Evolutionary conservation across 352 stramenopile genomes (phyloP), one percentile per base, ranked within the genome.

Genomic region (Phytophthora quininea): DNA sequence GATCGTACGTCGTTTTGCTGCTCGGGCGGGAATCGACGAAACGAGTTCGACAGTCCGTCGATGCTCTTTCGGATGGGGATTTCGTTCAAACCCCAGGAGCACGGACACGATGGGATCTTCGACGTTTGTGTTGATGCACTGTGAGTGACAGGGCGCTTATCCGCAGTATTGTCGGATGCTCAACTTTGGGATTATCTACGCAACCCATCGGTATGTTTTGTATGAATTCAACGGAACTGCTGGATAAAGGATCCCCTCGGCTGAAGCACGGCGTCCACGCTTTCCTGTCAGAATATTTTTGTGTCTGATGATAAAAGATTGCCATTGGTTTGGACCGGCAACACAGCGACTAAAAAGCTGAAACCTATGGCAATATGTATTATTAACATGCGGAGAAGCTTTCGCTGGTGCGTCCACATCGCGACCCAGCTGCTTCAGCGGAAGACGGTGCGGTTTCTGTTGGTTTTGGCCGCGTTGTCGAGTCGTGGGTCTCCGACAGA

Each of bases 21-120:
- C 37, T 57, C 35, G 35, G 4, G 12, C 19, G 14, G 31, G 37
- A 47, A 61, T 14, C 47, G n/a, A 49, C 30, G 54, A 54, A 59
- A 10, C 46, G 46, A 58, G 56, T 11, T 48, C 53, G 62, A 63
- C 62, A 49, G 43, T 19, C 52, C 47, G 32, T 24, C 50, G 30
- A 24, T 65, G 33, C 45, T 59, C 43, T 46, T 60, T 56, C 50
- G 54, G 63, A 71, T 70, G 63, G 62, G 60, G 40, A 60, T 37
- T 33, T 49, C 35, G 38, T 15, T 46, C 54, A 46, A 53, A 49
- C 3, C 14, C 43, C 8, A 49, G 29, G 15, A 29, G 15, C 4
- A 4, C 6, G 19, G 14, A 49, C 43, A 49, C 15, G 43, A 49
- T 49, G 43, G 43, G 43, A 49, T n/a, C 19, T 49, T n/a, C 15